Evolutionary conservation across 768 basidiomycete genomes (phyloP).

Genomic region (Dendrothele bispora): DNA sequence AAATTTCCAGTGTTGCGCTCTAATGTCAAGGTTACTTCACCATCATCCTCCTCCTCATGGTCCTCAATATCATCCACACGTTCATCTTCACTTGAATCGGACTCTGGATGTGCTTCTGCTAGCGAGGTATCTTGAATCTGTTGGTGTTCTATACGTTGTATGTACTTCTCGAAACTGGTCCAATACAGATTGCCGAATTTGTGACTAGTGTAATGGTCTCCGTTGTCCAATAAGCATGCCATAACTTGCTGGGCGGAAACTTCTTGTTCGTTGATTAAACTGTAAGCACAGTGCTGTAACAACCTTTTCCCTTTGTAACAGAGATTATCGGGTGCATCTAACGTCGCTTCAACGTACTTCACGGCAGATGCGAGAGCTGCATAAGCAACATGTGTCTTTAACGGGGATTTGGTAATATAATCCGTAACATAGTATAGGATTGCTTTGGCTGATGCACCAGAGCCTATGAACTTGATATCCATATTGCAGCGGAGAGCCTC

Average conservation of each 20-base stretch:
- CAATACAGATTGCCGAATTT: constrained; percentile 19
- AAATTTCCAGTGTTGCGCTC: no score
- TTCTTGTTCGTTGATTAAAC: constrained; percentile 21
- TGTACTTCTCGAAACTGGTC: constrained; percentile 17
- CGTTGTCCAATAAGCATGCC: constrained; percentile 15
- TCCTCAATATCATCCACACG: no score
- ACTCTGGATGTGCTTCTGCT: neutral
- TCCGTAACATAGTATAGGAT: constrained; percentile 34
- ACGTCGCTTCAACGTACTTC: no score
- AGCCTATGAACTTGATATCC: constrained; percentile 30
- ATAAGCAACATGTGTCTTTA: constrained; percentile 28
- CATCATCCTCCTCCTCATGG: no score
- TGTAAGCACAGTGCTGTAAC: constrained; percentile 20
- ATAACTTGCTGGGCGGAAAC: constrained; percentile 22
- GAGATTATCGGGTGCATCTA: no score
- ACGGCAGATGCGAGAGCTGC: no score
- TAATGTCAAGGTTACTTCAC: no score
- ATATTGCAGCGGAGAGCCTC: constrained; percentile 18
- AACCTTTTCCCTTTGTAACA: constrained; percentile 20
- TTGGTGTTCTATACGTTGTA: no score
- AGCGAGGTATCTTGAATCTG: no score
- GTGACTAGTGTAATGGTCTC: constrained; percentile 25
- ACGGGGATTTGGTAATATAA: constrained; percentile 31
- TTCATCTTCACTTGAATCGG: no score
- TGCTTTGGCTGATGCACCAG: constrained; percentile 29